Conservation (phyloP, 1,139 yeast species). For the Chernovozyma sophiae-reginae region DNA sequence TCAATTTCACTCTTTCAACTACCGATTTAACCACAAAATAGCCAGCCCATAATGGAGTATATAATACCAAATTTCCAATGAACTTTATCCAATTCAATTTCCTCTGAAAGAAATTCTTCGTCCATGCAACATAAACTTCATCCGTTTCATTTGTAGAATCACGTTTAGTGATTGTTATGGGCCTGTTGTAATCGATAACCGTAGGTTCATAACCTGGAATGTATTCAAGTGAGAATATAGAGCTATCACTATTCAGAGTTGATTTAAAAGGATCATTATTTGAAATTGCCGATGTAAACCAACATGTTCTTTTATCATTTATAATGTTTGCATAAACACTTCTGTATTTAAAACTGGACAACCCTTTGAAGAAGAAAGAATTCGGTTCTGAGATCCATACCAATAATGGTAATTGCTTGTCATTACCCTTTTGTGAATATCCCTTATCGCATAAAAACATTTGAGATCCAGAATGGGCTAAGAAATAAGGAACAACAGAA, state of each 20-base stretch:
- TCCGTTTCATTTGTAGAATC: not conserved
- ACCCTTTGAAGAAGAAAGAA: conserved; percentile 57
- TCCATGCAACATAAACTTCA: conserved; percentile 4
- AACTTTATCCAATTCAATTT: conserved; percentile 47
- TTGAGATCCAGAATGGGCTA: conserved; percentile 72
- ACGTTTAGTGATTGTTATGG: conserved; percentile 15
- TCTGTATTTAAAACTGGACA: conserved; percentile 47
- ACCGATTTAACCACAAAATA: conserved; percentile 45
- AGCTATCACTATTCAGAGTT: conserved; percentile 34
- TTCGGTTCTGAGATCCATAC: conserved; percentile 60
- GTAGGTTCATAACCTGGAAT: conserved; percentile 50
- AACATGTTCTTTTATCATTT: conserved; percentile 75
- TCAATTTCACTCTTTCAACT: conserved; percentile 36
- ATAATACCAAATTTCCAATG: conserved; percentile 35
- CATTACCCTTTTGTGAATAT: conserved; percentile 5
- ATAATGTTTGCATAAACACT: conserved; percentile 69
- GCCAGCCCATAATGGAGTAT: conserved; percentile 52
- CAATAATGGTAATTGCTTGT: conserved; percentile 44
- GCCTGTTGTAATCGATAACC: conserved; percentile 44
- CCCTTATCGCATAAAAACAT: conserved; percentile 56
- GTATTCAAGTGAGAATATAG: conserved; percentile 41
- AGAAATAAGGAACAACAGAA: conserved; percentile 51
- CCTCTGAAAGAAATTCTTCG: conserved; percentile 21
- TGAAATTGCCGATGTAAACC: conserved; percentile 77
- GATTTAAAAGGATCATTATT: conserved; percentile 57